A percentile compares a stretch with the other conserved stretches of the same genome.
Evolutionary conservation across 345 rosid genomes (phyloP).

Genomic region (Ricinus communis): DNA sequence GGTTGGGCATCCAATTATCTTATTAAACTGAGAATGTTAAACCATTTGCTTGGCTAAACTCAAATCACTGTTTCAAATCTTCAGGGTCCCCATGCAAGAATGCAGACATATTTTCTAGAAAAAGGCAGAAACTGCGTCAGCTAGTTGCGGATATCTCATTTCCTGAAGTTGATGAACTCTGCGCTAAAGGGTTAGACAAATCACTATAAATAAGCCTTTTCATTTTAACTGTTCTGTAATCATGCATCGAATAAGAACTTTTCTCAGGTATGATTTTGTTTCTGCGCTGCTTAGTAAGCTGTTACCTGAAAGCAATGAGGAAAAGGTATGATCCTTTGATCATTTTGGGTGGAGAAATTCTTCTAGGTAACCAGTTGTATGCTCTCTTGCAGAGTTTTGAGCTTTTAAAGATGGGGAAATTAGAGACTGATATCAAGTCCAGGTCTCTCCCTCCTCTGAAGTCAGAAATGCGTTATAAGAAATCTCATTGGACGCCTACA

Average conservation of each 20-base stretch:
- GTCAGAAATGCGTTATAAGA: conserved; percentile 29
- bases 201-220: background rate
- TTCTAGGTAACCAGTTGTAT: conserved; percentile 12
- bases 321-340: conserved; percentile 44
- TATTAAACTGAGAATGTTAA: background rate
- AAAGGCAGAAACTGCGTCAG: conserved; percentile 54
- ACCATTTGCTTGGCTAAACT: conserved; percentile 12
- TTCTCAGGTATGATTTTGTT: conserved; percentile 57
- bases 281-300: conserved; percentile 55
- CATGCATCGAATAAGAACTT: conserved; percentile 26
- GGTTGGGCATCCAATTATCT: background rate
- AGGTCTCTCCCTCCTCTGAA: conserved; percentile 28
- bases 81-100: conserved; percentile 41
- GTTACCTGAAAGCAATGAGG: conserved; percentile 39
- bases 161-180: conserved; percentile 47
- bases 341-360: conserved; percentile 9
- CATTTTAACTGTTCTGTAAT: conserved; percentile 18
- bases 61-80: conserved; percentile 17
- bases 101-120: conserved; percentile 45
- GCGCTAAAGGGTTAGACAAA: conserved; percentile 50
- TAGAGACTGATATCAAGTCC: conserved; percentile 27
- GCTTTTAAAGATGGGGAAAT: conserved; percentile 22
- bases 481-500: conserved; percentile 26
- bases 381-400: conserved; percentile 38
- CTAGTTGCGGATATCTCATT: conserved; percentile 49